Evolutionary conservation across 2,329 filamentous ascomycete species (phyloP), one percentile per base, ranked within the genome.

Genomic region (Monascus ruber): DNA sequence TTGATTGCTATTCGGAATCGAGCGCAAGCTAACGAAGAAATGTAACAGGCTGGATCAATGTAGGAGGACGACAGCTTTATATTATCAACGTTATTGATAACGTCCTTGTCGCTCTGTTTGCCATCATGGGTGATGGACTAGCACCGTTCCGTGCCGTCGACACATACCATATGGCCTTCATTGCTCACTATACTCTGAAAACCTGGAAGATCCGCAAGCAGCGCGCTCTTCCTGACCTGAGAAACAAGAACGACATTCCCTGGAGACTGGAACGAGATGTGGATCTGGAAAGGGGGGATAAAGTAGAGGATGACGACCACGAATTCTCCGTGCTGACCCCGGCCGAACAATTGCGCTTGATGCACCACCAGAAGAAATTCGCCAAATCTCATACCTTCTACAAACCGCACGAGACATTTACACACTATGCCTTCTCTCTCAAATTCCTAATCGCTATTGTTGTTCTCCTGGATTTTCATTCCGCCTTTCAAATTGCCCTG

Each of bases 131-230:
- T 35, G 80, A 83, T 48, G 80, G 80, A 2, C 63, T 85, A 27
- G 77, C 77, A 0, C 81, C 85, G 0, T 93, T 89, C 58, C 77
- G 85, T 28, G 75, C 74, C 4, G 70, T 89, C 5, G 85, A 93
- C 55, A 91, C 85, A 0, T 93, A 93, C 57, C 85, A 91, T 60
- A 88, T 91, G 83, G 74, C 79, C 33, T 89, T 77, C 60, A 83
- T 93, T 43, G 79, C 81, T 0, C 81, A 80, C 45, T 89, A 87
- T 52, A 78, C 77, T 41, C 70, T 72, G 41, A 55, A 76, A 35
- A 83, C 79, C 2, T 83, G 79, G 78, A 73, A 76, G 37, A 64
- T 74, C 9, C 76, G 82, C 24, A 71, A 77, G 46, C 76, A 80
- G 56, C 69, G 76, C 10, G 66, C 65, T 28, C 68, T 85, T 0